A percentile compares a stretch with the other conserved stretches of the same genome.
These are phyloP conservation scores for Colletotrichum salicis DNA, from an alignment of 2,329 filamentous ascomycete genomes.

Conservation along the genomic window DNA sequence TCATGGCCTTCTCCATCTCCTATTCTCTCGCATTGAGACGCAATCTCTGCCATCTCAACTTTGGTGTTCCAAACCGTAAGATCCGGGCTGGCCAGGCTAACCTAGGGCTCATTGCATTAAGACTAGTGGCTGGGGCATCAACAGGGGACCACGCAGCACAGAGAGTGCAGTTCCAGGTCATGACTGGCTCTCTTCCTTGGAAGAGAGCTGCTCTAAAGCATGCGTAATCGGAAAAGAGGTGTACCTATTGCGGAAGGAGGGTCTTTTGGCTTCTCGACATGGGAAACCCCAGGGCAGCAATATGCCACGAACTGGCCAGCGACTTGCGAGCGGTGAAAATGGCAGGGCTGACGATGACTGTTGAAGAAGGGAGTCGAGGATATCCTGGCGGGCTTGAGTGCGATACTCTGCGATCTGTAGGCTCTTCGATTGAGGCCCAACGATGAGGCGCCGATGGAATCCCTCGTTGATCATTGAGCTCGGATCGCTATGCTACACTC, in stretches of 20 bases:
- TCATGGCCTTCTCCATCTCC: conserved; percentile 17
- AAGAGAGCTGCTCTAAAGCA: conserved; percentile 5
- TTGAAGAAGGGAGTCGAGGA: not conserved
- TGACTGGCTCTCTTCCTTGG: conserved; percentile 14
- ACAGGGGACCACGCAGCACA: conserved; percentile 19
- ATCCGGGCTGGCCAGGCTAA: conserved; percentile 10
- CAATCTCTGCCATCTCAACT: conserved; percentile 36
- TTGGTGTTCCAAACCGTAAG: conserved; percentile 14
- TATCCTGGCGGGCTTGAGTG: conserved; percentile 15
- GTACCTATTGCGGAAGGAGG: not conserved
- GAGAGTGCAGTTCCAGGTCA: not conserved
- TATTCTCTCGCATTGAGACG: conserved; percentile 24
- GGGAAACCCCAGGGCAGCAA: conserved; percentile 6
- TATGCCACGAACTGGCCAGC: conserved; percentile 3
- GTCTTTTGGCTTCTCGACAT: conserved; percentile 2
- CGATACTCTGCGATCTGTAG: not conserved
- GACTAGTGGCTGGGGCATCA: not conserved
- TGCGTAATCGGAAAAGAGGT: not conserved
- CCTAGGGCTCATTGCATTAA: conserved; percentile 16
- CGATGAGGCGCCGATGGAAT: not conserved
- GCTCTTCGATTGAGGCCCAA: not conserved
- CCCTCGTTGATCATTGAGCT: not conserved
- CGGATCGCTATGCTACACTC: no score
- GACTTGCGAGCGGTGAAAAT: conserved; percentile 16
- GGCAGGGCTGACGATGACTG: conserved; percentile 19